phyloP scores from a whole-genome alignment of 108 stramenopile species.

The Schizochytrium sp. region DNA sequence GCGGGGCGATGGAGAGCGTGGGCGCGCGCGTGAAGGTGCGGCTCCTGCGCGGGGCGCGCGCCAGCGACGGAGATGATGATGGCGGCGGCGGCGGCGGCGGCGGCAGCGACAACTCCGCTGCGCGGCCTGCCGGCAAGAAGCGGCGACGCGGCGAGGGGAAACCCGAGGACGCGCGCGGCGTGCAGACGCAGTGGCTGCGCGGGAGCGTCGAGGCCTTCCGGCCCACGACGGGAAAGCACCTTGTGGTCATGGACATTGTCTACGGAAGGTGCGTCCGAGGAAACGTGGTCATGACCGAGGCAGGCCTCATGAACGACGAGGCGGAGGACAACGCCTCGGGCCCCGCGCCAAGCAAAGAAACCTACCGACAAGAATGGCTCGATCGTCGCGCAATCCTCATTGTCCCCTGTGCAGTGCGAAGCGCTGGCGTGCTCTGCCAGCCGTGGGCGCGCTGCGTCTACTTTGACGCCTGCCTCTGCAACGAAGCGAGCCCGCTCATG shows the following conservation, averaged over 20 bases:
- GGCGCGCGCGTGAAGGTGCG: background rate
- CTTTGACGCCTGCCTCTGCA: background rate
- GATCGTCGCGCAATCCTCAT: background rate
- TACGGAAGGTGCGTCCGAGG: conserved; percentile 7
- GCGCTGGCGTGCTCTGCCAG: background rate
- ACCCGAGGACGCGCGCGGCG: background rate
- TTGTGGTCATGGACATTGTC: background rate
- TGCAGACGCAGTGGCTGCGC: conserved; percentile 13
- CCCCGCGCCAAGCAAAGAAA: background rate
- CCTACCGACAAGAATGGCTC: background rate
- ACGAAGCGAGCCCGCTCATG: background rate
- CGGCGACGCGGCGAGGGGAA: background rate
- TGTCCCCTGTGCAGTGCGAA: background rate
- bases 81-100: background rate
- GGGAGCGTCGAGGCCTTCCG: conserved; percentile 4
- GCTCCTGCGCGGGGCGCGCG: background rate
- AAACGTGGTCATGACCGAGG: background rate
- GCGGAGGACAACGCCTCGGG: background rate
- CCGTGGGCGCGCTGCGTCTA: background rate
- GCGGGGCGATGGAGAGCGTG: background rate
- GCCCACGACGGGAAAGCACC: background rate
- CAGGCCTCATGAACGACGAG: background rate
- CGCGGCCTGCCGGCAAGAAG: background rate
- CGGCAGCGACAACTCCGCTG: background rate
- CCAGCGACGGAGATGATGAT: background rate